Evolutionary conservation across 495 filamentous ascomycete species (phyloP).

Genomic region (Aspergillus ostianus): DNA sequence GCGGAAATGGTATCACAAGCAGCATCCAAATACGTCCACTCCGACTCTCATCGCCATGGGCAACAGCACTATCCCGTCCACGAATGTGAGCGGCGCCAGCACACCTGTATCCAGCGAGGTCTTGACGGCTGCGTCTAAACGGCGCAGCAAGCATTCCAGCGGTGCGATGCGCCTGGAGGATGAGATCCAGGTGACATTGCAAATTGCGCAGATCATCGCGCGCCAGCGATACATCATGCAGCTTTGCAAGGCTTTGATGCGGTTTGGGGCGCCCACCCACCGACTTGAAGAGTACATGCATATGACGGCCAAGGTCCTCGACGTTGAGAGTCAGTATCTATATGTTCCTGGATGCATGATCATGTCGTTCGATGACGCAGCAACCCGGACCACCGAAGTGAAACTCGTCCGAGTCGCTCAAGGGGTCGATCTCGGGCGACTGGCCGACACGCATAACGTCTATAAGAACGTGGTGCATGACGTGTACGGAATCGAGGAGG

Average conservation of each 20-base stretch:
- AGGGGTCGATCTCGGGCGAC: conserved; percentile 77
- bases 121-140: conserved; percentile 29
- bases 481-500: conserved; percentile 76
- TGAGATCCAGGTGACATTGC: conserved; percentile 75
- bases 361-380: conserved; percentile 83
- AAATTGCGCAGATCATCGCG: conserved; percentile 77
- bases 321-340: conserved; percentile 83
- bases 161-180: conserved; percentile 38
- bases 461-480: conserved; percentile 94
- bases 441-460: conserved; percentile 77
- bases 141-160: conserved; percentile 24
- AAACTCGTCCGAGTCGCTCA: conserved; percentile 74
- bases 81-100: conserved; percentile 26
- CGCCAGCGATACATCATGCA: conserved; percentile 82
- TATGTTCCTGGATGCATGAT: conserved; percentile 94
- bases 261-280: conserved; percentile 72
- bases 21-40: conserved; percentile 24
- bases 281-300: conserved; percentile 79
- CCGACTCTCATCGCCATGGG: conserved; percentile 25
- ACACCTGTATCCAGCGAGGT: conserved; percentile 32
- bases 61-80: not conserved
- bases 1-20: conserved; percentile 38
- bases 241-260: conserved; percentile 81
- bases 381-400: conserved; percentile 84
- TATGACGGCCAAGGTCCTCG: conserved; percentile 81